Evolutionary conservation across 164 flowering plant species (phyloP).

Genomic region (Magnolia changhungtana): DNA sequence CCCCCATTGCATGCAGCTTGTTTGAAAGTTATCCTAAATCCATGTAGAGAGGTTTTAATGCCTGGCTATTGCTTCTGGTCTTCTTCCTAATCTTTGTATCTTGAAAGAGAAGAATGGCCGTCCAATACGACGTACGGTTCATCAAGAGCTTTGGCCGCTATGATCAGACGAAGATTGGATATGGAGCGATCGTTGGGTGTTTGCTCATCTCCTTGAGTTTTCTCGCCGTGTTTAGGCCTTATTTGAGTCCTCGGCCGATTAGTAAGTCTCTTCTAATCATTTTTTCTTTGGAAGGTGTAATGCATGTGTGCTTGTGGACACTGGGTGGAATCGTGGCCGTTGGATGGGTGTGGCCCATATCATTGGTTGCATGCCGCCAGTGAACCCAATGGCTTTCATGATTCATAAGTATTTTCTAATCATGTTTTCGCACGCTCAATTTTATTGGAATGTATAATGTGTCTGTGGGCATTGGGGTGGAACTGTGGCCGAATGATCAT

Average conservation of each 20-base stretch:
- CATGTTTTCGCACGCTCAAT: neutral
- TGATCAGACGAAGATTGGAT: conserved; percentile 35
- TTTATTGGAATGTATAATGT: too few species aligned
- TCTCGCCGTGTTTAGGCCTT: conserved; percentile 31
- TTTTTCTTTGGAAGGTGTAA: neutral
- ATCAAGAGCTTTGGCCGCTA: conserved; percentile 38
- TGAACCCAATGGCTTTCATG: neutral
- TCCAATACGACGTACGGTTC: conserved; percentile 25
- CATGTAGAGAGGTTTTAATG: neutral
- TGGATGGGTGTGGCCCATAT: neutral
- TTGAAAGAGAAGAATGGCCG: neutral
- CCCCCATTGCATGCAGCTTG: neutral
- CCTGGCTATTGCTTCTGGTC: neutral
- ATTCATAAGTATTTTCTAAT: neutral
- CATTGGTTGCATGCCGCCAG: neutral
- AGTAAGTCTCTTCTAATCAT: conserved; percentile 33
- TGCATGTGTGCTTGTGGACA: neutral
- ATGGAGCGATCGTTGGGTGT: conserved; percentile 28
- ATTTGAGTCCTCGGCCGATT: conserved; percentile 31
- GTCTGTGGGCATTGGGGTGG: neutral
- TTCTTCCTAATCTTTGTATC: neutral
- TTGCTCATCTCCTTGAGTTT: conserved; percentile 24
- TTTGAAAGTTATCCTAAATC: neutral
- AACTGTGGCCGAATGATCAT: neutral
- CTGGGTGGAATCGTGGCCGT: neutral